These are phyloP conservation scores for Cryptococcus amylolentus DNA, from an alignment of 1,284 basidiomycete species.

Conservation along the genomic window DNA sequence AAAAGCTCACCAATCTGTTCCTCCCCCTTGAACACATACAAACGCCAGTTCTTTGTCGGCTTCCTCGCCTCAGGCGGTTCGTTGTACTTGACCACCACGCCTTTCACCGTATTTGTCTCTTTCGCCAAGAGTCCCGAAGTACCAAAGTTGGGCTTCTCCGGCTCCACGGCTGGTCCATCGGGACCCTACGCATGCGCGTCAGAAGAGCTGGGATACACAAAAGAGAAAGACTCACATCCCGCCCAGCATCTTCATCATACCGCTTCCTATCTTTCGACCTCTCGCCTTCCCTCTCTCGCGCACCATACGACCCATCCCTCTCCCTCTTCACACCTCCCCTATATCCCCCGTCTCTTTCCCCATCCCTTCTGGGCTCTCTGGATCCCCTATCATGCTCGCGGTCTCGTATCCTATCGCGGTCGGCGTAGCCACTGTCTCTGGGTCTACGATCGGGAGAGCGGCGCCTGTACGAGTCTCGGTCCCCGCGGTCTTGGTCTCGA, in stretches of 20 bases:
- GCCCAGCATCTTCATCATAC: conserved; percentile 33
- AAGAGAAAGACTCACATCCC: conserved; percentile 18
- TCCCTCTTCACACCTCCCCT: conserved; percentile 1
- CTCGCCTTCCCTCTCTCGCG: conserved; percentile 39
- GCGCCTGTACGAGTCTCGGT: neutral
- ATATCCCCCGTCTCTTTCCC: conserved; percentile 3
- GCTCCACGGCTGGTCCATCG: conserved; percentile 20
- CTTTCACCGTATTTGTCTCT: conserved; percentile 84
- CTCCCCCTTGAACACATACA: conserved; percentile 95
- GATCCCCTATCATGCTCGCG: too few relatives aligned
- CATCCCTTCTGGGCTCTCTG: conserved; percentile 8
- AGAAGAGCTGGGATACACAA: neutral
- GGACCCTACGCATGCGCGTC: neutral
- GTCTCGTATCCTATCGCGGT: too few relatives aligned
- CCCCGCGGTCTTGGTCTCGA: conserved; percentile 9
- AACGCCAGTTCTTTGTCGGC: conserved; percentile 80
- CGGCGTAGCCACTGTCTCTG: neutral
- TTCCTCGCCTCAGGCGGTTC: conserved; percentile 97
- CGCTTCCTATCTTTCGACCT: conserved; percentile 36
- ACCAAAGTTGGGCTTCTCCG: conserved; percentile 72
- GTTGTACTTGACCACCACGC: conserved; percentile 93
- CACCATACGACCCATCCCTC: conserved; percentile 12
- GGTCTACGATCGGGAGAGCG: conserved; percentile 4
- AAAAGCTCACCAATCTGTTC: conserved; percentile 77
- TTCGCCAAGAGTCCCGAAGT: conserved; percentile 88